Conservation (phyloP, 306 rosid species). For the Prunus mume region DNA sequence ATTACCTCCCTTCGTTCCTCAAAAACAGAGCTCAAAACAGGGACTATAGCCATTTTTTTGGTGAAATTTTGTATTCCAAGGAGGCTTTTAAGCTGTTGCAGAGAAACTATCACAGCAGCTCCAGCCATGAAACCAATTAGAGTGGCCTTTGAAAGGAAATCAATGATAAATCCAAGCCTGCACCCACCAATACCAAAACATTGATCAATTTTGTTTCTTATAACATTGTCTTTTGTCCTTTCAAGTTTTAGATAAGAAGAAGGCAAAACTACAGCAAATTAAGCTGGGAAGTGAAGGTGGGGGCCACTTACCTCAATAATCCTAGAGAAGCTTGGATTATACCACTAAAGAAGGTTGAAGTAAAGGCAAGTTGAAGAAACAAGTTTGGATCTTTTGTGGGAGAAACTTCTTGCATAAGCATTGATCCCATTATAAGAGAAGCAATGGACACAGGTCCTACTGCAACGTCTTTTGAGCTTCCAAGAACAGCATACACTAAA, state of each 20-base stretch:
- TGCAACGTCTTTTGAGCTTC: conserved; percentile 93
- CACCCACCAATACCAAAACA: not conserved
- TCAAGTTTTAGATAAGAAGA: no score
- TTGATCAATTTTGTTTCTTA: not conserved
- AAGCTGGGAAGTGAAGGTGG: not conserved
- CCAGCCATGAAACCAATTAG: conserved; percentile 97
- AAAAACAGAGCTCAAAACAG: conserved; percentile 81
- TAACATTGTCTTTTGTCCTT: no score
- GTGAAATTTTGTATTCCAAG: conserved; percentile 91
- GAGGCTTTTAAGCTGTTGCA: conserved; percentile 83
- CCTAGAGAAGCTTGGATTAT: conserved; percentile 87
- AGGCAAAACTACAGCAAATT: no score
- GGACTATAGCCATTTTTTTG: conserved; percentile 60
- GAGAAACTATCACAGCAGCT: conserved; percentile 88
- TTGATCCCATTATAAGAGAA: conserved; percentile 83
- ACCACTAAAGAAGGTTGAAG: conserved; percentile 88
- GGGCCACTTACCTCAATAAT: conserved; percentile 54
- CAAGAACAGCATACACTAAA: conserved; percentile 81
- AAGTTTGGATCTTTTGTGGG: conserved; percentile 59
- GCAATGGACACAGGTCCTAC: conserved; percentile 99
- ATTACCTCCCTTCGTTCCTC: conserved; percentile 60
- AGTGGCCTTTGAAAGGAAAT: conserved; percentile 86
- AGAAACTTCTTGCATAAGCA: conserved; percentile 80
- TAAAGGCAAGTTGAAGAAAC: conserved; percentile 79
- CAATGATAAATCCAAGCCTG: conserved; percentile 94